Evolutionary conservation across 495 filamentous ascomycete genomes (phyloP), one percentile per base, ranked within the genome.

Genomic region (Neurospora sp.): DNA sequence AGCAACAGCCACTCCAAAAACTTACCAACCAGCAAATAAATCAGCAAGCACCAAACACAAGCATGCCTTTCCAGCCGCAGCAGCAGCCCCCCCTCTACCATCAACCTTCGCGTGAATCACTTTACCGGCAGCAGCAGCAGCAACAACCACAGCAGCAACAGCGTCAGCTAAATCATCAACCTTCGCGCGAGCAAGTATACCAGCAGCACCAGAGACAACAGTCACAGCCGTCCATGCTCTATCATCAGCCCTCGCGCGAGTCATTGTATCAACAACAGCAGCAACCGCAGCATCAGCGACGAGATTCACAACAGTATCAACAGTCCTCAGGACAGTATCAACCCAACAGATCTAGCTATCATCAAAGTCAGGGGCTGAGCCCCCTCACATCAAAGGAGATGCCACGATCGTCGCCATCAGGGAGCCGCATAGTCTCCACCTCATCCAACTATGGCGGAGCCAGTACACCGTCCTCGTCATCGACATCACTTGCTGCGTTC

Each of bases 401-500:
- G 12, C 73, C 77, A 7, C 73, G 77, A 12, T 75, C 27, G 42
- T 70, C 45, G 70, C 74, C 17, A 65, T 65, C 53, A 65, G 53
- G 53, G 44, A 75, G 69, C 73, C 70, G 16, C n/a, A 37, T 31
- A 39, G 38, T 53, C 35, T 35, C 14, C 14, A 69, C 74, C 16
- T 70, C 71, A 0, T 61, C 73, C 37, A 44, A 42, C 41, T 35
- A 68, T 65, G 8, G 77, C 74, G 48, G 48, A 59, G 20, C 22
- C 20, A 59, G 48, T 6, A 16, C 41, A 44, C 37, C 72, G 14
- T 65, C 44, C 10, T 69, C 45, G n/a, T 40, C 76, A 7, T 73
- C 78, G 8, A 71, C 77, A 0, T 76, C 80, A 1, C 75, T 78
- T 27, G 73, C 80, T 27, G 73, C 80, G 12, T 85, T 86, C 70